Base-by-base conservation (phyloP, 78 protist genomes). In the Andalucia godoyi region DNA sequence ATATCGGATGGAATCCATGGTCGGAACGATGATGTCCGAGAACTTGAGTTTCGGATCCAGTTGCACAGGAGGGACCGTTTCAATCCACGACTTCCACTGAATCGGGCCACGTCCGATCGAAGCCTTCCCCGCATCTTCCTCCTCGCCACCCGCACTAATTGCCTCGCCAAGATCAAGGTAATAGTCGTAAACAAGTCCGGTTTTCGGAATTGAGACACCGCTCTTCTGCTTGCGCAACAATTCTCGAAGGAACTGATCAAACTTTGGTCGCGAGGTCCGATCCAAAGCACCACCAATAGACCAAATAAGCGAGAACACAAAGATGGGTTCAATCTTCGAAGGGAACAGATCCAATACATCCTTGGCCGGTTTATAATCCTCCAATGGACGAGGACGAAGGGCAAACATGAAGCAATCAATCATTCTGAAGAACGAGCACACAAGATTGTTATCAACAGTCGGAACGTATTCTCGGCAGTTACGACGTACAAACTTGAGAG, bases 1-100 rank as follows among this genome's bases (percentile, higher is more conserved):
- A 65, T 42, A 39, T 32, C 97, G 84, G 25, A 92, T 72, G 21
- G 92, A 64, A 60, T 85, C 90, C 10, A 51, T 13, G 23, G 97
- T 92, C 7, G 94, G 92, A 33, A 92, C 97, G 21, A 86, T 41
- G 51, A 84, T 58, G 34, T 74, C 72, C 27, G 57, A 0, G 66
- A 61, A 84, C 33, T 7, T 8, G 4, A 46, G 2, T 46, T 54
- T 0, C 47, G 65, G 32, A 15, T 41, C 41, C 18, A 72, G 4
- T 17, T 49, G 1, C 50, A 49, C 72, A 36, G 41, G 72, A 2
- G 79, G 80, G 30, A 72, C 37, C 18, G 76, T 50, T 34, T 42
- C 39, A 65, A 68, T 49, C 91, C 91, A 86, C 32, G n/a, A 38
- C 4, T 25, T 12, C 91, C 91, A 86, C n/a, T n/a, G n/a, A n/a